Evolutionary conservation across 208 protist species (phyloP).

Genomic region (Acanthamoeba triangularis): DNA sequence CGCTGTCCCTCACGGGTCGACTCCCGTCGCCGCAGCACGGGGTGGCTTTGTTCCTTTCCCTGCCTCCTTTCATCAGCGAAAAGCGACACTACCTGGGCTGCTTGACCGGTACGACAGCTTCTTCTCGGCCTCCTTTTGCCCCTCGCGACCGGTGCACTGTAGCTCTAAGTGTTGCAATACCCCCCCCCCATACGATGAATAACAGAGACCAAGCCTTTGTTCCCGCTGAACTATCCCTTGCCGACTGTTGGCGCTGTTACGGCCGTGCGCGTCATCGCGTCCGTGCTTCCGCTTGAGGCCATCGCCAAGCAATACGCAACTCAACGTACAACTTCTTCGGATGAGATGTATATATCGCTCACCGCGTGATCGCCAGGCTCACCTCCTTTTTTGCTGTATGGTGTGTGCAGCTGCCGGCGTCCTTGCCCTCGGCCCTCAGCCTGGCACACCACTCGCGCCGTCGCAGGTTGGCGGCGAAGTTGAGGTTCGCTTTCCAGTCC

Average conservation of each 20-base stretch:
- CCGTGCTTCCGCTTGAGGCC: background rate
- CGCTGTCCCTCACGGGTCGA: background rate
- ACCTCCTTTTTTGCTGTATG: background rate
- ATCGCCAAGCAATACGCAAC: conserved; percentile 14
- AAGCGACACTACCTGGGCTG: conserved; percentile 22
- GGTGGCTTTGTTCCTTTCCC: conserved; percentile 4
- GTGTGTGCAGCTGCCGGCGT: background rate
- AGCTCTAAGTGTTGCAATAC: background rate
- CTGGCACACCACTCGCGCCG: background rate
- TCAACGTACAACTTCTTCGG: background rate
- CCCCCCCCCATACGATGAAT: background rate
- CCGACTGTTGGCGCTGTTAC: conserved; percentile 25
- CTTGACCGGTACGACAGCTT: conserved; percentile 32
- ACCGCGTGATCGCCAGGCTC: too few species aligned
- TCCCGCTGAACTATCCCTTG: conserved; percentile 25
- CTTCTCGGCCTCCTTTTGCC: too few species aligned
- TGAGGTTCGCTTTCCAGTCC: background rate
- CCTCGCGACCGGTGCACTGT: too few species aligned
- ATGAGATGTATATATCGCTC: too few species aligned
- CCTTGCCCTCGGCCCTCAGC: background rate
- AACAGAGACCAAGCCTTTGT: background rate
- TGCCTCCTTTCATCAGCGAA: background rate
- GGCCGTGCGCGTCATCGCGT: conserved; percentile 37
- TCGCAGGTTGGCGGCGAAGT: background rate
- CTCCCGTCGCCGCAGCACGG: background rate